phyloP scores from a whole-genome alignment of 176 grass and related monocot species.

The Rhynchospora tenuis region DNA sequence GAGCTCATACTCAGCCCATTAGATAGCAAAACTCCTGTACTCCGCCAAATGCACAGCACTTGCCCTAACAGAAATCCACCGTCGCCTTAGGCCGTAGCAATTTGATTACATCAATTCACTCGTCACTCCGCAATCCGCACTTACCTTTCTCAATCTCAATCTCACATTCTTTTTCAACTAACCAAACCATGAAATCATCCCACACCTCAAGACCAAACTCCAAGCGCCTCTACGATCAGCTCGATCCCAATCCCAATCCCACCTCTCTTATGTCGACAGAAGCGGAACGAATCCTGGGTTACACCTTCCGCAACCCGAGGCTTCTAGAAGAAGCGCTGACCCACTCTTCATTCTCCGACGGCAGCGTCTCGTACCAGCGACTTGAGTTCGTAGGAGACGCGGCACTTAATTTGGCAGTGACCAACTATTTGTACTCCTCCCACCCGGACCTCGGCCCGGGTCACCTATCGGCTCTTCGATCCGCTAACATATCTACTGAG shows the following conservation, averaged over 20 bases:
- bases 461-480: constrained; percentile 44
- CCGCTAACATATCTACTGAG: constrained; percentile 72
- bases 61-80: too few relatives aligned
- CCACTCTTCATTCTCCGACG: constrained; percentile 43
- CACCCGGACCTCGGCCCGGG: constrained; percentile 45
- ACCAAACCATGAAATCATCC: background rate
- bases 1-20: too few relatives aligned
- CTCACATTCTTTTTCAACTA: too few relatives aligned
- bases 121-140: too few relatives aligned
- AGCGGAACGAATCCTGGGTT: constrained; percentile 48
- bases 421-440: constrained; percentile 43
- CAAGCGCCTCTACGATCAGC: background rate
- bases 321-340: constrained; percentile 74
- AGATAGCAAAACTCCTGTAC: too few relatives aligned
- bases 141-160: too few relatives aligned
- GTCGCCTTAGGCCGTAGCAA: too few relatives aligned
- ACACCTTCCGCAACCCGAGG: constrained; percentile 40
- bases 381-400: constrained; percentile 84
- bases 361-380: constrained; percentile 35
- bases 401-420: constrained; percentile 48
- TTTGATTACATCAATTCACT: too few relatives aligned
- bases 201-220: background rate
- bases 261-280: constrained; percentile 4
- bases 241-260: background rate
- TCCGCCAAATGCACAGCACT: too few relatives aligned